Evolutionary conservation across 2,329 filamentous ascomycete species (phyloP).

Genomic region (Colletotrichum caudatum): DNA sequence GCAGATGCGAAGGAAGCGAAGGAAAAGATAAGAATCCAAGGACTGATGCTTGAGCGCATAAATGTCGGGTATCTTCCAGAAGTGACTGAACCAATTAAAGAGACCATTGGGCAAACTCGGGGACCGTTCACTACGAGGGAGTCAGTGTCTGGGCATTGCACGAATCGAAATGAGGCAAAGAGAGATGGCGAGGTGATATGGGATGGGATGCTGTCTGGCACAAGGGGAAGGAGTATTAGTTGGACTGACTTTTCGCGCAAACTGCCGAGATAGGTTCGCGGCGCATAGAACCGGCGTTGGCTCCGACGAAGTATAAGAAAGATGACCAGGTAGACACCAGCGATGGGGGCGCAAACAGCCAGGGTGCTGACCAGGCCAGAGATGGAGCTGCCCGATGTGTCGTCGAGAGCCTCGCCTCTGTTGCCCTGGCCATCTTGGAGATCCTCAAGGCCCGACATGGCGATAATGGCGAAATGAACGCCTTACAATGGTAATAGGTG

Average conservation of each 20-base stretch:
- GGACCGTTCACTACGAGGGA: conserved; percentile 62
- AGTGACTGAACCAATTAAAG: conserved; percentile 72
- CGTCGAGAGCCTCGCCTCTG: conserved; percentile 13
- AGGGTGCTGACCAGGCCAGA: conserved; percentile 62
- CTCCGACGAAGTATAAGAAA: conserved; percentile 61
- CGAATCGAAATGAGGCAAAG: too few species aligned
- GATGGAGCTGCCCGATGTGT: conserved; percentile 21
- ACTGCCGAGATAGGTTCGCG: conserved; percentile 62
- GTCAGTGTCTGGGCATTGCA: not conserved
- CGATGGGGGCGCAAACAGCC: conserved; percentile 62
- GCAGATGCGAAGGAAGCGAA: conserved; percentile 85
- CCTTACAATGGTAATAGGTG: conserved; percentile 2
- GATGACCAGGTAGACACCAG: conserved; percentile 56
- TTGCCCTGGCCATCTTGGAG: conserved; percentile 18
- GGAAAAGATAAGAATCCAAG: conserved; percentile 85
- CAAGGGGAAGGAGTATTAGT: too few species aligned
- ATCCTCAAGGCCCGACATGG: conserved; percentile 26
- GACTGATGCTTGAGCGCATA: conserved; percentile 87
- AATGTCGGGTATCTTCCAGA: conserved; percentile 75
- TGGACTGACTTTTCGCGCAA: conserved; percentile 54
- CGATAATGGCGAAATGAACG: not conserved
- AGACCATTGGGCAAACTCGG: conserved; percentile 67
- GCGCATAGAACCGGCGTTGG: conserved; percentile 62
- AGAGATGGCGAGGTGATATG: too few species aligned
- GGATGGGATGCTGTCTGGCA: too few species aligned